phyloP scores from a whole-genome alignment of 345 rosid species.

The Eutrema yunnanense region DNA sequence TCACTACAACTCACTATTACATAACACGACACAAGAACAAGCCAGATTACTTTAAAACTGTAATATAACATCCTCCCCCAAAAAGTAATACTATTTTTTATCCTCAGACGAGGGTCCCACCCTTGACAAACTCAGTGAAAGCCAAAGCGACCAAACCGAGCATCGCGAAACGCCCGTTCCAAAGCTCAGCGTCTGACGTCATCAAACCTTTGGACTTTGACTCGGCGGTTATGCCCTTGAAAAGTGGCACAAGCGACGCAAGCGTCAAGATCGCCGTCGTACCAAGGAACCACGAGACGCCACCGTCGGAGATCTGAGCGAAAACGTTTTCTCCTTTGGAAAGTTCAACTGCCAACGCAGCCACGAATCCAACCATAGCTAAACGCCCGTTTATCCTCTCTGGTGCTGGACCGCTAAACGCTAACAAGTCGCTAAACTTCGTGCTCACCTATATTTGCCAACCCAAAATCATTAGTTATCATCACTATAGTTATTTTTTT shows the following conservation, averaged over 20 bases:
- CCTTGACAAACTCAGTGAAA: slow-evolving; percentile 62
- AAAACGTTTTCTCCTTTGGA: slow-evolving; percentile 63
- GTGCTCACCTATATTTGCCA: slow-evolving; percentile 42
- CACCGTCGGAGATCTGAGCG: slow-evolving; percentile 54
- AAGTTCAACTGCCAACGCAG: slow-evolving; percentile 61
- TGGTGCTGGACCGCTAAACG: slow-evolving; percentile 82
- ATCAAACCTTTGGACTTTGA: slow-evolving; percentile 48
- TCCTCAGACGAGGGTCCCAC: slow-evolving; percentile 47
- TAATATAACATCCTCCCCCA: background rate
- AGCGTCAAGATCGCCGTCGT: slow-evolving; percentile 48
- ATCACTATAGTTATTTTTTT: background rate
- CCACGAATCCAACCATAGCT: slow-evolving; percentile 85
- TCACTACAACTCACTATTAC: background rate
- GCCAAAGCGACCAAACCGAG: slow-evolving; percentile 74
- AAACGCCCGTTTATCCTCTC: slow-evolving; percentile 86
- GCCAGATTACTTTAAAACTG: background rate
- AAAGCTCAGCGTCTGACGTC: slow-evolving; percentile 79
- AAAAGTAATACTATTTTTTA: too few relatives aligned
- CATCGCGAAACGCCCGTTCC: slow-evolving; percentile 89
- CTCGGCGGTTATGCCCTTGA: slow-evolving; percentile 52
- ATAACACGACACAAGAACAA: background rate
- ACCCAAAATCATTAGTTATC: background rate
- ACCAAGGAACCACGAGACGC: slow-evolving; percentile 54
- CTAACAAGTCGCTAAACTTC: slow-evolving; percentile 51
- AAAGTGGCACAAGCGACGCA: slow-evolving; percentile 60